Percentiles rank a stretch among this genome's conserved stretches.
Conservation (phyloP, 768 basidiomycete species). For the Lyophyllum decastes region DNA sequence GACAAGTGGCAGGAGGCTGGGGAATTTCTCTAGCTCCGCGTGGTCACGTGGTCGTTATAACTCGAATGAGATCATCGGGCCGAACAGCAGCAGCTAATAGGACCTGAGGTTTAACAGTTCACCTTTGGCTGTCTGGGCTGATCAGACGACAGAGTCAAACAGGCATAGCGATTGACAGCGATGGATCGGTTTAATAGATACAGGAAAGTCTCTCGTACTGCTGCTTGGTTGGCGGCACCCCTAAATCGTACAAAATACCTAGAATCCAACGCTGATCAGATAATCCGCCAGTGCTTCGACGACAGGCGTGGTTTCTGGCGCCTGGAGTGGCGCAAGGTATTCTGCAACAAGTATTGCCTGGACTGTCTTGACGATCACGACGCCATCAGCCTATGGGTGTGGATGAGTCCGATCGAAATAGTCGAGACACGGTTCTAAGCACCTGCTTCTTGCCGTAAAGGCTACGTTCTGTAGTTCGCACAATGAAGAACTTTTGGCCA, state of each 20-base stretch:
- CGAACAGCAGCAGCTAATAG: too few species aligned
- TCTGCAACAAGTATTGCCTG: constrained; percentile 84
- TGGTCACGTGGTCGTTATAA: constrained; percentile 12
- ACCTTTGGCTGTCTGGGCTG: neutral
- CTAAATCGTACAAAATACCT: constrained; percentile 21
- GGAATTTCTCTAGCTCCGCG: too few species aligned
- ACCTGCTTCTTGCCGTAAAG: constrained; percentile 82
- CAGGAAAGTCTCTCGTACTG: constrained; percentile 14
- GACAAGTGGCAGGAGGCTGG: too few species aligned
- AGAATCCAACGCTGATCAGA: constrained; percentile 61
- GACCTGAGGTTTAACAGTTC: neutral
- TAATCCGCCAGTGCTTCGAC: constrained; percentile 80
- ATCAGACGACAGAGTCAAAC: neutral
- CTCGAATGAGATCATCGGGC: neutral
- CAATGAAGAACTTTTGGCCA: constrained; percentile 75
- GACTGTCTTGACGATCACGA: constrained; percentile 74
- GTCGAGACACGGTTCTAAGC: too few species aligned
- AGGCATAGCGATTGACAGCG: constrained; percentile 1
- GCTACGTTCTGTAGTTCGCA: constrained; percentile 48
- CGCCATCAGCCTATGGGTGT: constrained; percentile 65
- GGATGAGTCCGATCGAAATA: too few species aligned
- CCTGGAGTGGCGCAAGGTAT: constrained; percentile 67
- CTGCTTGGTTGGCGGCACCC: constrained; percentile 1
- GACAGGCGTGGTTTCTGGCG: constrained; percentile 61
- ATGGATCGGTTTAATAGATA: constrained; percentile 13